Conservation (phyloP, 2,329 filamentous ascomycete genomes). For the Colletotrichum neosansevieriae region DNA sequence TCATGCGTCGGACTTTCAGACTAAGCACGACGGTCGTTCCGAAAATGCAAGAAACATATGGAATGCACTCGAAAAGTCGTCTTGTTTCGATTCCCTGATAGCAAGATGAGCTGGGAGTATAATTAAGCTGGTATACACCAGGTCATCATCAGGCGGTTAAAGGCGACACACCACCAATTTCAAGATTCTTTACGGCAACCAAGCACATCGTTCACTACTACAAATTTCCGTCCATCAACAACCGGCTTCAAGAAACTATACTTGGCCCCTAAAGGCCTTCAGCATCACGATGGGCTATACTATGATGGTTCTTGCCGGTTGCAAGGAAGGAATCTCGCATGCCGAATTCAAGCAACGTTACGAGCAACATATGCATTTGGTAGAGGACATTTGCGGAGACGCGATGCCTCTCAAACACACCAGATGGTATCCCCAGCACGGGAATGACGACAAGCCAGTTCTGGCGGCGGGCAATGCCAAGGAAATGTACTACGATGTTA, state of each 20-base stretch:
- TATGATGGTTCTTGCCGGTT: slow-evolving; percentile 21
- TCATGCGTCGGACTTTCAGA: too few species aligned
- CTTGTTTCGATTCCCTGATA: too few species aligned
- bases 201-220: neutral
- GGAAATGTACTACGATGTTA: slow-evolving; percentile 25
- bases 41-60: too few species aligned
- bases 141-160: too few species aligned
- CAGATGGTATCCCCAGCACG: slow-evolving; percentile 22
- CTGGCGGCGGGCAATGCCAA: slow-evolving; percentile 19
- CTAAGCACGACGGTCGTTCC: too few species aligned
- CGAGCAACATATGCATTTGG: slow-evolving; percentile 27
- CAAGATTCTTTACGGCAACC: too few species aligned
- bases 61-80: too few species aligned
- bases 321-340: slow-evolving; percentile 24
- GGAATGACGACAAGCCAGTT: slow-evolving; percentile 7
- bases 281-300: slow-evolving; percentile 22
- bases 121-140: too few species aligned
- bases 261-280: accelerated
- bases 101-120: too few species aligned
- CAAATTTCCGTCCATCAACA: neutral
- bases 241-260: too few species aligned
- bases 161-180: too few species aligned
- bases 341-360: slow-evolving; percentile 30
- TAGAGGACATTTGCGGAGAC: slow-evolving; percentile 16
- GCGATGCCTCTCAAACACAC: slow-evolving; percentile 29